Conservation (phyloP, 2,329 filamentous ascomycete genomes). For the Colletotrichum sp. region DNA sequence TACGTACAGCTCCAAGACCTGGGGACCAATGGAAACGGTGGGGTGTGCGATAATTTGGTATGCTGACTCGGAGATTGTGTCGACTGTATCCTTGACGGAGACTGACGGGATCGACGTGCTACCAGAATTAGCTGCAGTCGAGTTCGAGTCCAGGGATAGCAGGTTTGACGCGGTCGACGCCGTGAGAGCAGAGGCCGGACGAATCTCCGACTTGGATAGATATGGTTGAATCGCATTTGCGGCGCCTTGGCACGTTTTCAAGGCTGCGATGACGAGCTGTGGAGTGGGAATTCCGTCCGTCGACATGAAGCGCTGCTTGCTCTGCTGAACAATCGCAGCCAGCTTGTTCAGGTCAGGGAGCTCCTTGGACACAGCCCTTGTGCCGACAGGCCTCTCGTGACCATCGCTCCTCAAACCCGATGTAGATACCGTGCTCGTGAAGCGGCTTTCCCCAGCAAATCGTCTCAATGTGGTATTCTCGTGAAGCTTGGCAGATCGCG, state of each 20-base stretch:
- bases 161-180: slow-evolving; percentile 36
- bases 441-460: not conserved
- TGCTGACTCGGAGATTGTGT: slow-evolving; percentile 63
- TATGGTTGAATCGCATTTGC: slow-evolving; percentile 49
- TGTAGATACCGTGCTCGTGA: not conserved
- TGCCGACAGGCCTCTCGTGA: not conserved
- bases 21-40: slow-evolving; percentile 79
- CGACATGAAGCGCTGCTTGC: slow-evolving; percentile 47
- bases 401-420: not conserved
- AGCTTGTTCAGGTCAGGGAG: slow-evolving; percentile 44
- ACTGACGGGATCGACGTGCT: slow-evolving; percentile 16
- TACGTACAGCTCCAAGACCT: slow-evolving; percentile 76
- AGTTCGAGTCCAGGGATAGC: slow-evolving; percentile 34
- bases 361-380: slow-evolving; percentile 21
- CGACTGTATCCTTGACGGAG: slow-evolving; percentile 47
- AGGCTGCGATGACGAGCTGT: slow-evolving; percentile 45
- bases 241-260: slow-evolving; percentile 49
- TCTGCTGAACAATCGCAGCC: slow-evolving; percentile 44
- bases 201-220: slow-evolving; percentile 40
- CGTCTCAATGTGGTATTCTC: slow-evolving; percentile 9
- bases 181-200: slow-evolving; percentile 54
- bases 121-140: slow-evolving; percentile 17
- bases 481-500: slow-evolving; percentile 7
- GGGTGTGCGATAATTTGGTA: slow-evolving; percentile 75
- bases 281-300: slow-evolving; percentile 50